phyloP scores from a whole-genome alignment of 352 stramenopile genomes.

The Phytophthora pluvialis region DNA sequence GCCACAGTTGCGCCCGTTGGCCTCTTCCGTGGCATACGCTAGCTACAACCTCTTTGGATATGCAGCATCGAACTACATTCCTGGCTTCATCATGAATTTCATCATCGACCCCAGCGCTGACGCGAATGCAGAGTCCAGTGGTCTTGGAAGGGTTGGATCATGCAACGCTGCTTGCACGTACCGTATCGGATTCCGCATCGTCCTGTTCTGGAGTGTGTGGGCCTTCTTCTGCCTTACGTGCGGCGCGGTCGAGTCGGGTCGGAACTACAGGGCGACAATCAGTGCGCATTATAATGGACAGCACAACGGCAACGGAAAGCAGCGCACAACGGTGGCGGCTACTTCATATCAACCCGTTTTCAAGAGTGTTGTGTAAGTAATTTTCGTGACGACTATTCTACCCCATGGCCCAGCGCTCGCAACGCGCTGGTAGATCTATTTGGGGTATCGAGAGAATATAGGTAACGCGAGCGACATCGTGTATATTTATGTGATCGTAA shows the following conservation, averaged over 20 bases:
- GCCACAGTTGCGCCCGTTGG: constrained; percentile 63
- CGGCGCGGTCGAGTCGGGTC: constrained; percentile 44
- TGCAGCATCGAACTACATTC: constrained; percentile 85
- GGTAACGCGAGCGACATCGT: constrained; percentile 30
- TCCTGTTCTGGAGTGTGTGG: constrained; percentile 75
- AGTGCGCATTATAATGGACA: constrained; percentile 11
- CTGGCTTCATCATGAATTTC: constrained; percentile 84
- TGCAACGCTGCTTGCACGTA: constrained; percentile 84
- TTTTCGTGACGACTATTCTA: constrained; percentile 2
- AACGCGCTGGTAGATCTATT: constrained; percentile 16
- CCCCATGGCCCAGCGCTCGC: background rate
- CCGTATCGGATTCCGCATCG: constrained; percentile 83
- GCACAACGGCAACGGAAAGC: constrained; percentile 25
- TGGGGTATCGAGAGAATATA: constrained; percentile 19
- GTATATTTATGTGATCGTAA: constrained; percentile 40
- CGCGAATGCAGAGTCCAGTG: constrained; percentile 23
- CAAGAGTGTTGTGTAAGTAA: constrained; percentile 34
- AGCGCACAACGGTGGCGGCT: background rate
- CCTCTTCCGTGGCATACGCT: constrained; percentile 80
- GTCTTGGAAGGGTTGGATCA: constrained; percentile 22
- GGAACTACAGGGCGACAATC: constrained; percentile 32
- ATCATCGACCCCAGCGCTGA: constrained; percentile 61
- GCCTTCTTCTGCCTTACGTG: constrained; percentile 76
- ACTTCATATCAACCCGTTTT: constrained; percentile 22
- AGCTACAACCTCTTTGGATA: constrained; percentile 91